A percentile compares a stretch with the other conserved stretches of the same genome.
These are phyloP conservation scores for Colletotrichum sp. DNA, from an alignment of 2,329 filamentous ascomycete genomes.

Conservation along the genomic window DNA sequence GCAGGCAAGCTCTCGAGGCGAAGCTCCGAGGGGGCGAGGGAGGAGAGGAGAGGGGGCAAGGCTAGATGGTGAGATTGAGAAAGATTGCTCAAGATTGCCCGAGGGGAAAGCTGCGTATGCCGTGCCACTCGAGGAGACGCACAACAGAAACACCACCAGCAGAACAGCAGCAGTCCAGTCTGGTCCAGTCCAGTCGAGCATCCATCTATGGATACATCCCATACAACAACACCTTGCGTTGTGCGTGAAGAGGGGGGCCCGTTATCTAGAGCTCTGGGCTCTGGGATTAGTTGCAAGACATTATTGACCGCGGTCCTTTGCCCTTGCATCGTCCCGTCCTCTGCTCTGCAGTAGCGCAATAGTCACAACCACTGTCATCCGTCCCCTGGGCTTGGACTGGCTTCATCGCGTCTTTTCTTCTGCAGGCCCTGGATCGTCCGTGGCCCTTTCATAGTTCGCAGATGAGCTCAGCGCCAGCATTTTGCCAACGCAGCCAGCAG, in stretches of 20 bases:
- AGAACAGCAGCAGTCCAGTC: neutral
- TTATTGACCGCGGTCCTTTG: neutral
- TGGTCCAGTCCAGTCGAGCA: neutral
- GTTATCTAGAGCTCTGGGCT: neutral
- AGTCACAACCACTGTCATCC: neutral
- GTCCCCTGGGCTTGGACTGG: neutral
- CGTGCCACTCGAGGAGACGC: neutral
- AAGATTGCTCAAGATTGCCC: neutral
- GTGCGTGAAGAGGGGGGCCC: neutral
- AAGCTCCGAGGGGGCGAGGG: neutral
- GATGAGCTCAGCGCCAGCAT: neutral
- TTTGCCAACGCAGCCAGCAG: neutral
- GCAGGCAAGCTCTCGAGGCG: neutral
- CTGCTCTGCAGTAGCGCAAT: neutral
- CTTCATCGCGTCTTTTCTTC: neutral
- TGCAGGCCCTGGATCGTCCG: neutral
- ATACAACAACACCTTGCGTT: neutral
- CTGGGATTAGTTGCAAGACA: conserved; percentile 1
- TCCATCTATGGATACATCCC: neutral
- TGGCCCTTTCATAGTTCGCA: neutral
- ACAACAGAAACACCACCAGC: neutral
- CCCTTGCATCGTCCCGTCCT: conserved; percentile 12
- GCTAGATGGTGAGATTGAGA: neutral
- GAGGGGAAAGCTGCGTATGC: conserved; percentile 8
- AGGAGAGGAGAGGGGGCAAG: neutral